Percentiles rank a stretch among this genome's conserved stretches.
phyloP scores from a whole-genome alignment of 2,329 filamentous ascomycete genomes.

The Hypoxylon sp. region DNA sequence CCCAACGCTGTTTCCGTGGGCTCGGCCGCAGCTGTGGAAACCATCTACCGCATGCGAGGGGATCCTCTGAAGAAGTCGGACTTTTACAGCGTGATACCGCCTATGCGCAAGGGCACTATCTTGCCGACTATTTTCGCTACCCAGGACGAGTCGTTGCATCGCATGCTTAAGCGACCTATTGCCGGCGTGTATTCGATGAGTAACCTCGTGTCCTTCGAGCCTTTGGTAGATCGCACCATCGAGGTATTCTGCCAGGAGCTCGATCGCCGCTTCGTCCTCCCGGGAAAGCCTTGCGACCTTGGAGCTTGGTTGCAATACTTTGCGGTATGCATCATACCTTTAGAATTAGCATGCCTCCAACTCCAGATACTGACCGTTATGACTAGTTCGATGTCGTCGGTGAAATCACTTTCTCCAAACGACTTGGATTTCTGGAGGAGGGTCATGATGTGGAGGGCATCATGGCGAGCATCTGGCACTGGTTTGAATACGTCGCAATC shows the following conservation, averaged over 20 bases:
- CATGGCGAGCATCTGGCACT: constrained; percentile 23
- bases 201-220: constrained; percentile 48
- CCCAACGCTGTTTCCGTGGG: constrained; percentile 29
- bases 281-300: constrained; percentile 17
- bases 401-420: constrained; percentile 29
- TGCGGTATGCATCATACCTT: constrained; percentile 32
- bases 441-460: constrained; percentile 26
- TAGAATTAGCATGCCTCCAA: not conserved
- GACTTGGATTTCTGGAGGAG: constrained; percentile 26
- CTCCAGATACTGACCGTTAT: constrained; percentile 3
- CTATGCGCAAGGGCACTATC: constrained; percentile 39
- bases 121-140: constrained; percentile 48
- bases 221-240: constrained; percentile 46
- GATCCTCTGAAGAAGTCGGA: constrained; percentile 37
- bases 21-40: constrained; percentile 19
- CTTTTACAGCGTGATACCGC: constrained; percentile 46
- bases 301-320: constrained; percentile 44
- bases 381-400: constrained; percentile 33
- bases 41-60: constrained; percentile 23
- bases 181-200: constrained; percentile 48
- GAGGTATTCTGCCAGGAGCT: constrained; percentile 39
- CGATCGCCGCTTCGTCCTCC: constrained; percentile 1
- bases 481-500: constrained; percentile 10
- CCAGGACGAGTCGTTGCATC: constrained; percentile 46
- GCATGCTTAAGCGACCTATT: constrained; percentile 43